phyloP scores from a whole-genome alignment of 352 stramenopile genomes.

The Globisporangium middletonii region DNA sequence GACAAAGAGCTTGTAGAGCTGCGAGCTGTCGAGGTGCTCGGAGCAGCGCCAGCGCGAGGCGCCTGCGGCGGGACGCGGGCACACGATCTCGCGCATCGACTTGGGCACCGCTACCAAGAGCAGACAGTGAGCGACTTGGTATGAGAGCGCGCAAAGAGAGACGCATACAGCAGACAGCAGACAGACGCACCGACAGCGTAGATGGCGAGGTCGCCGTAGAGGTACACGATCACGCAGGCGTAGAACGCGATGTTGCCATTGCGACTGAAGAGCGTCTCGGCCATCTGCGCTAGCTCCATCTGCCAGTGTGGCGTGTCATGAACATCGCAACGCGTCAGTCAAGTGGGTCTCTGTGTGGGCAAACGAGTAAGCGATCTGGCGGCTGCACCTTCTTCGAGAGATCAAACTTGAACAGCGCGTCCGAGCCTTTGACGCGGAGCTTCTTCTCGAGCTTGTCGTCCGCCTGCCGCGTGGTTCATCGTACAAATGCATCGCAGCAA shows the following conservation, averaged over 20 bases:
- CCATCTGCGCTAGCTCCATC: slow-evolving; percentile 85
- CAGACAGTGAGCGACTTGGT: not conserved
- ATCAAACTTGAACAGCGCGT: slow-evolving; percentile 50
- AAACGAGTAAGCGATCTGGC: not conserved
- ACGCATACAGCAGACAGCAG: no score
- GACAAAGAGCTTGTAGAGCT: slow-evolving; percentile 82
- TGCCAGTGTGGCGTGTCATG: slow-evolving; percentile 13
- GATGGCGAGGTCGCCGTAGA: slow-evolving; percentile 85
- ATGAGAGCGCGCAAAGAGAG: not conserved
- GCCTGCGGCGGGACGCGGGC: slow-evolving; percentile 44
- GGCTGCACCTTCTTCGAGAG: slow-evolving; percentile 61
- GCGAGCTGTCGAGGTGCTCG: slow-evolving; percentile 59
- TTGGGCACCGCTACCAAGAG: slow-evolving; percentile 74
- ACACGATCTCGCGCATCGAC: slow-evolving; percentile 80
- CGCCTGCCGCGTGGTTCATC: slow-evolving; percentile 18
- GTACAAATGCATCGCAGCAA: slow-evolving; percentile 4
- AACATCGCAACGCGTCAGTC: not conserved
- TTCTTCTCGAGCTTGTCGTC: slow-evolving; percentile 51
- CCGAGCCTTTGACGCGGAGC: slow-evolving; percentile 26
- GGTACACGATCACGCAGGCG: slow-evolving; percentile 71
- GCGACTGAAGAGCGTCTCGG: slow-evolving; percentile 63
- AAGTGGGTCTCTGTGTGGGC: not conserved
- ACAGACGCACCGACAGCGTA: slow-evolving; percentile 74
- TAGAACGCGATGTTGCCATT: slow-evolving; percentile 75
- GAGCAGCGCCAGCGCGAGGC: slow-evolving; percentile 64